Evolutionary conservation across 2,329 filamentous ascomycete genomes (phyloP).

Genomic region (Teratosphaeria zuluensis): DNA sequence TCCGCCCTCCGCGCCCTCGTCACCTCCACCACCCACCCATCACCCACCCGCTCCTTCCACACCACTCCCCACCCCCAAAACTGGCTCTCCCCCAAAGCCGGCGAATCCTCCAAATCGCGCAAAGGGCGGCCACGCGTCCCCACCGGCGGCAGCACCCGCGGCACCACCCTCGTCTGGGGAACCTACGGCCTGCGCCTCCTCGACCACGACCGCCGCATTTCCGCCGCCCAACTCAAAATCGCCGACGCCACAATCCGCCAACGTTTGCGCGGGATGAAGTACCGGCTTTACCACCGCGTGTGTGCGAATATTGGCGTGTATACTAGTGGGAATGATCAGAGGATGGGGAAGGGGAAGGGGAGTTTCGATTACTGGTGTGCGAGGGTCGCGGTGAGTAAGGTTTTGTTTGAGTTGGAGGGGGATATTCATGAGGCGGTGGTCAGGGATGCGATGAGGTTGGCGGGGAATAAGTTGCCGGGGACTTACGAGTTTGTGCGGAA

Average conservation of each 20-base stretch:
- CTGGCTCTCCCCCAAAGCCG: constrained; percentile 74
- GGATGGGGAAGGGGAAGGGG: constrained; percentile 99
- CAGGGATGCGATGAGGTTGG: constrained; percentile 84
- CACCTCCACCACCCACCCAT: constrained; percentile 6
- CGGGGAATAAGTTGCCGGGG: constrained; percentile 86
- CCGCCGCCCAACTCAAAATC: constrained; percentile 74
- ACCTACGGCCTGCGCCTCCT: constrained; percentile 90
- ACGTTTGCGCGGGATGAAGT: constrained; percentile 81
- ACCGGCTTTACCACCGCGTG: constrained; percentile 83
- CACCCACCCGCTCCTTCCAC: constrained; percentile 17
- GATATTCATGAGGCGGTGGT: constrained; percentile 90
- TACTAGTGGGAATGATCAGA: constrained; percentile 87
- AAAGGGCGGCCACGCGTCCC: constrained; percentile 82
- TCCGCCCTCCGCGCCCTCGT: constrained; percentile 16
- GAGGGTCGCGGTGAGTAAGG: constrained; percentile 78
- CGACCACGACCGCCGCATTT: constrained; percentile 87
- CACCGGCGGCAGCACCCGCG: constrained; percentile 82
- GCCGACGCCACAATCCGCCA: constrained; percentile 90
- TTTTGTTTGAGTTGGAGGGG: constrained; percentile 87
- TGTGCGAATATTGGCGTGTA: constrained; percentile 92
- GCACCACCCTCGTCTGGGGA: constrained; percentile 92
- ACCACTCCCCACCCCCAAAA: constrained; percentile 34
- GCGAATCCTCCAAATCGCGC: constrained; percentile 75
- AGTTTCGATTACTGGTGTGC: constrained; percentile 95
- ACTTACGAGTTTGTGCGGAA: constrained; percentile 91